These are phyloP conservation scores for Penicillium pulvis DNA, from an alignment of 495 filamentous ascomycete species.

Conservation along the genomic window DNA sequence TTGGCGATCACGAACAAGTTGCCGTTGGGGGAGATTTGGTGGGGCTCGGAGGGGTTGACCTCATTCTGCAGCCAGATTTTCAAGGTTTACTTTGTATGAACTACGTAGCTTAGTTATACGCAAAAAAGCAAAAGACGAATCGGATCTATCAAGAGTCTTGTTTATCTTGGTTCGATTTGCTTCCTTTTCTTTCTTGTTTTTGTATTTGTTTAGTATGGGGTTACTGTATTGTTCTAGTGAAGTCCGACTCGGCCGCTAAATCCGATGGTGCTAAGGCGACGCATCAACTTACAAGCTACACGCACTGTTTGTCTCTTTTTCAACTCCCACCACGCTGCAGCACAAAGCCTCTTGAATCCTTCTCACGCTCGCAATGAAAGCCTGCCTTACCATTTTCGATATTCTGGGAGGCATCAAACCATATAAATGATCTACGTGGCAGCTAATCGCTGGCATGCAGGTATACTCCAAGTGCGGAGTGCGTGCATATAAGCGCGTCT, in stretches of 20 bases:
- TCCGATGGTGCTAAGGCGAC: not conserved
- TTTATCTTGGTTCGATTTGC: not conserved
- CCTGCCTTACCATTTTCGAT: no score
- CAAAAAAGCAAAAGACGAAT: not conserved
- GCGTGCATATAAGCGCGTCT: not conserved
- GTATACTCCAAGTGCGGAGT: no score
- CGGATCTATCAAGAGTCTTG: not conserved
- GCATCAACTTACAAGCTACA: not conserved
- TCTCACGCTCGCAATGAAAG: no score
- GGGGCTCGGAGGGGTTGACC: slow-evolving; percentile 21
- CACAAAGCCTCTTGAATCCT: no score
- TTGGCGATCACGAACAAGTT: slow-evolving; percentile 15
- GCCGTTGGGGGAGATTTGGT: slow-evolving; percentile 22
- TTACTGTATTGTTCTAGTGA: not conserved
- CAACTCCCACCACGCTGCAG: no score
- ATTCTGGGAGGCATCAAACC: no score
- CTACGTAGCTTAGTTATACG: no score
- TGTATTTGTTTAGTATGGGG: not conserved
- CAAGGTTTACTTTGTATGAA: not conserved
- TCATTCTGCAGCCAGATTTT: slow-evolving; percentile 14
- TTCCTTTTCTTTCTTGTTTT: not conserved
- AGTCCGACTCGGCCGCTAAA: not conserved
- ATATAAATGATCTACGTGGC: no score
- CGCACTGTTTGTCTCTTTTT: not conserved
- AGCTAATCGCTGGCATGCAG: no score